These are phyloP conservation scores for Geotrichum aggregatum DNA, from an alignment of 1,139 yeast genomes.

Conservation along the genomic window DNA sequence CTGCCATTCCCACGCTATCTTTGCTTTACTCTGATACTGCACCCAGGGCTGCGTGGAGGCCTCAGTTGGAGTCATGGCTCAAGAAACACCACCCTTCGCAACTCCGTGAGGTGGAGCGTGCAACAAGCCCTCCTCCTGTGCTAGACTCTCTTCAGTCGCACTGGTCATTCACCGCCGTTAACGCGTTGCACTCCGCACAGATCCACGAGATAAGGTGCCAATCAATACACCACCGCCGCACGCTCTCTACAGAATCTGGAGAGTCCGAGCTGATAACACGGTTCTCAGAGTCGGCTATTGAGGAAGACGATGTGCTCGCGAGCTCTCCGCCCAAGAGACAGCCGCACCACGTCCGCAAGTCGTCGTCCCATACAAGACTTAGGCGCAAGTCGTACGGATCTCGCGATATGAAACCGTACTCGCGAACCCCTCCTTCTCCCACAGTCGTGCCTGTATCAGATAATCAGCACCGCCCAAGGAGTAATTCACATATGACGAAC, in stretches of 20 bases:
- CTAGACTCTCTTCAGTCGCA: constrained; percentile 19
- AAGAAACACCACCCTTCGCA: constrained; percentile 26
- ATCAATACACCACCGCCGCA: constrained; percentile 4
- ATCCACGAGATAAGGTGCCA: constrained; percentile 15
- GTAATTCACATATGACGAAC: neutral
- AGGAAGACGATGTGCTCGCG: constrained; percentile 4
- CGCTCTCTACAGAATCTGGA: constrained; percentile 10
- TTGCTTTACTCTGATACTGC: constrained; percentile 42
- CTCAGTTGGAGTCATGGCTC: constrained; percentile 40
- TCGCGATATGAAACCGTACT: constrained; percentile 12
- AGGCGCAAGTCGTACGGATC: constrained; percentile 10
- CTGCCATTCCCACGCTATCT: constrained; percentile 21
- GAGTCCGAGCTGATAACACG: constrained; percentile 5
- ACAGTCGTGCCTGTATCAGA: neutral
- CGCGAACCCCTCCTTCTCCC: constrained; percentile 11
- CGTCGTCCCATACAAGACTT: constrained; percentile 9
- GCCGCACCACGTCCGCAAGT: constrained; percentile 11
- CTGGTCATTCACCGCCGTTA: constrained; percentile 16
- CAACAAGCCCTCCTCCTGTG: constrained; percentile 20
- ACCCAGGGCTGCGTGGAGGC: constrained; percentile 40
- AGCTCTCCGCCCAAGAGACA: constrained; percentile 6
- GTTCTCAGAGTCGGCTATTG: constrained; percentile 13
- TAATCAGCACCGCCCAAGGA: constrained; percentile 2
- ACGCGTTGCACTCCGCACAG: constrained; percentile 15
- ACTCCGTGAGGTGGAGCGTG: constrained; percentile 22